Percentiles rank a stretch among this genome's conserved stretches.
Evolutionary conservation across 768 basidiomycete genomes (phyloP).

Genomic region (Mycena filopes): DNA sequence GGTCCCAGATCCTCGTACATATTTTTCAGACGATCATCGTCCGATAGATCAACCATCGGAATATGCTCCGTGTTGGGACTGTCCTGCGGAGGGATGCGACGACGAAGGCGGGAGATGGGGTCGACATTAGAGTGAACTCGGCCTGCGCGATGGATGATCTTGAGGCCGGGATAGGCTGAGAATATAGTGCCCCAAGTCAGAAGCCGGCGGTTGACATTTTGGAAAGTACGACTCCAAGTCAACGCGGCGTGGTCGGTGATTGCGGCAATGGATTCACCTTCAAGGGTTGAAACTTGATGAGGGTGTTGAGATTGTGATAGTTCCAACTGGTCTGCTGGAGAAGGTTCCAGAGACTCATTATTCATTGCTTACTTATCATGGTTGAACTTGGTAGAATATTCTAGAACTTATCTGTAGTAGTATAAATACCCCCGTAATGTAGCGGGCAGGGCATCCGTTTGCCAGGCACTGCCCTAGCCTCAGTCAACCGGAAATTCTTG

Average conservation of each 20-base stretch:
- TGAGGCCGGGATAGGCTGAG: slow-evolving; percentile 41
- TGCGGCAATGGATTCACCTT: background rate
- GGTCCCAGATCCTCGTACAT: background rate
- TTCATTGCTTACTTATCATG: too few species aligned
- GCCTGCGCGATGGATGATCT: slow-evolving; percentile 45
- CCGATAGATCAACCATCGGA: background rate
- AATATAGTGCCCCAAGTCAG: slow-evolving; percentile 35
- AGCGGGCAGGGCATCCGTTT: too few species aligned
- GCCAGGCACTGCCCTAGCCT: too few species aligned
- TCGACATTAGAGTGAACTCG: slow-evolving; percentile 47
- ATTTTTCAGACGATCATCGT: background rate
- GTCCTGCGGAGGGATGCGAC: too few species aligned
- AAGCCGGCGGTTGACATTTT: slow-evolving; percentile 4
- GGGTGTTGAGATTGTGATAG: too few species aligned
- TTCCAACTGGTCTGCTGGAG: too few species aligned
- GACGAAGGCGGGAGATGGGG: slow-evolving; percentile 28
- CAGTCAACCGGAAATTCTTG: too few species aligned
- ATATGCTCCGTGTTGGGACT: background rate
- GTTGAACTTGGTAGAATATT: too few species aligned
- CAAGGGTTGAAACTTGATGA: too few species aligned
- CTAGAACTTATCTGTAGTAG: too few species aligned
- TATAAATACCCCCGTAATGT: too few species aligned
- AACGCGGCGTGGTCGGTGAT: slow-evolving; percentile 4
- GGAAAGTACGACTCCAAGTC: slow-evolving; percentile 4
- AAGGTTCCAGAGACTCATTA: too few species aligned